Percentiles rank a stretch among this genome's conserved stretches.
These are phyloP conservation scores for Pichia sp. DNA, from an alignment of 1,139 yeast genomes.

Conservation along the genomic window DNA sequence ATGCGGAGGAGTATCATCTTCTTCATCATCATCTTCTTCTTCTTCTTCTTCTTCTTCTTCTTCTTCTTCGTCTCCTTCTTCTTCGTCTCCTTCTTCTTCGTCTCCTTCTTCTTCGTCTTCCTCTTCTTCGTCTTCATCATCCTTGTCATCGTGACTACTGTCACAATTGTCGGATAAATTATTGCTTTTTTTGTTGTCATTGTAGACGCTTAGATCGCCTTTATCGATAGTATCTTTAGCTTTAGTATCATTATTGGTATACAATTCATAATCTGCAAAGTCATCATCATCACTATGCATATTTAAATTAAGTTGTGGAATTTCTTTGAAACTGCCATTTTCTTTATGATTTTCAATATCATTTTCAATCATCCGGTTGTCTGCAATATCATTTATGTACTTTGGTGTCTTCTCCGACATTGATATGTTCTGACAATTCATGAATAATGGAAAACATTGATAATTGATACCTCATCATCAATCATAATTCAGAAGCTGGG, in stretches of 20 bases:
- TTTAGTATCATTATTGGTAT: background rate
- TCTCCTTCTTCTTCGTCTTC: slow-evolving; percentile 17
- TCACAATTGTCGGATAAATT: background rate
- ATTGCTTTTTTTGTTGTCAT: slow-evolving; percentile 16
- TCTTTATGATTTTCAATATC: background rate
- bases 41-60: slow-evolving; percentile 14
- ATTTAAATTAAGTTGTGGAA: background rate
- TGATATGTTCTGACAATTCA: too few species aligned
- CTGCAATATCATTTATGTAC: too few species aligned
- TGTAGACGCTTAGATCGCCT: slow-evolving; percentile 22
- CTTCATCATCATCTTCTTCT: slow-evolving; percentile 21
- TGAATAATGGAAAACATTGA: too few species aligned
- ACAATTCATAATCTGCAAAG: slow-evolving; percentile 17
- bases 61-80: slow-evolving; percentile 24
- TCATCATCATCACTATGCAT: background rate
- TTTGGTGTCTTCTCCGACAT: too few species aligned
- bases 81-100: slow-evolving; percentile 32
- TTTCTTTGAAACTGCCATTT: background rate
- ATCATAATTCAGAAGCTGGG: too few species aligned
- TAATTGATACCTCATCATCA: too few species aligned
- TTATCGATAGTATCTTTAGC: too few species aligned
- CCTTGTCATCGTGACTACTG: slow-evolving; percentile 22
- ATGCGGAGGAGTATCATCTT: slow-evolving; percentile 64
- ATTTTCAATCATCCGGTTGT: too few species aligned
- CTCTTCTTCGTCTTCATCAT: slow-evolving; percentile 12